Evolutionary conservation across 306 rosid genomes (phyloP), one percentile per base, ranked within the genome.

Genomic region (Fragaria iinumae): DNA sequence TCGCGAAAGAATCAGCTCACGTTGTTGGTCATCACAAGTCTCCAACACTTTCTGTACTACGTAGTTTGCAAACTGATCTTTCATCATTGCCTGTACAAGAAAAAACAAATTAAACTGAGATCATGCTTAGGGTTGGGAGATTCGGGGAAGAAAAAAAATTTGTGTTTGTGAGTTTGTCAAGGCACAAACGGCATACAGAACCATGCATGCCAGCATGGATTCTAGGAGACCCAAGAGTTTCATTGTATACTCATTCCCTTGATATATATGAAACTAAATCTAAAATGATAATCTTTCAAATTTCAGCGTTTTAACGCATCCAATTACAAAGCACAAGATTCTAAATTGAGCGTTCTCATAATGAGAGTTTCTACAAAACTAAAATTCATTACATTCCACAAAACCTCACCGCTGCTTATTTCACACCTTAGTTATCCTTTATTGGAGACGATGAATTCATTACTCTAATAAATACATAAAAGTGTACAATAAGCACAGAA

Each of bases 1-100:
- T 69, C 98, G 90, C 0, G 97, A 92, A 57, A 92, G 97, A 73
- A 92, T 95, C 82, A 92, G 87, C 84, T 95, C 98, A 0, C 98
- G 96, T 23, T 90, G 97, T 69, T 90, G 97, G 88, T 95, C 98
- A 14, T 92, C 97, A 77, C 98, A 95, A 71, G 97, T 95, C 81
- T 95, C 98, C 73, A 95, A 87, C 81, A 95, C 97, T 84, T 95
- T 95, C 79, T 95, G 98, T 59, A 95, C 98, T 13, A 95, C 98
- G 23, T 95, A 93, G 84, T 93, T 93, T 62, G 98, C 98, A 70
- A 93, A 93, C 78, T 93, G 98, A 83, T 93, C 98, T 86, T 94
- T 94, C 97, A 94, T 94, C 98, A 94, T 94, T 3, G 94, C 91
- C 91, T 88, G 87, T 18, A 36, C 29, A 57, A 39, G 50, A 39